phyloP scores from a whole-genome alignment of 306 rosid species.

The Mimosa pudica region DNA sequence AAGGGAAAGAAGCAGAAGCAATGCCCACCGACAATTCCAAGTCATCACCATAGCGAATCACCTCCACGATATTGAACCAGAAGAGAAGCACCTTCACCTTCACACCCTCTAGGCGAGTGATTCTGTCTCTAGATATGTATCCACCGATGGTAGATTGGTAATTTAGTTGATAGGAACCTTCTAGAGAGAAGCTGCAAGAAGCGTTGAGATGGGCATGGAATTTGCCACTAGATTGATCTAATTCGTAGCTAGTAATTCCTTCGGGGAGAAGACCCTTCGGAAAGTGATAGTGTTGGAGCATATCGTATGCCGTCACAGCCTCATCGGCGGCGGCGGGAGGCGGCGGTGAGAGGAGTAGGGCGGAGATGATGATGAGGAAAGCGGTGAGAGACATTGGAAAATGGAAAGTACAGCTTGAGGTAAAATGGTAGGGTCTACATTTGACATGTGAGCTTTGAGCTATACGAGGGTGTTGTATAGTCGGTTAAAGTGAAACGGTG shows the following conservation, averaged over 20 bases:
- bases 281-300: slow-evolving; percentile 49
- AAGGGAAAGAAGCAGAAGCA: slow-evolving; percentile 71
- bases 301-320: slow-evolving; percentile 54
- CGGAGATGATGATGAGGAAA: slow-evolving; percentile 14
- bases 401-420: not conserved
- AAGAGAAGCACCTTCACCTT: slow-evolving; percentile 77
- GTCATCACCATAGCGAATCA: slow-evolving; percentile 52
- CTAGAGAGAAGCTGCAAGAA: slow-evolving; percentile 70
- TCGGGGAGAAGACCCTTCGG: slow-evolving; percentile 80
- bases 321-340: slow-evolving; percentile 7
- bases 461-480: not conserved
- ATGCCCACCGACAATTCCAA: slow-evolving; percentile 78
- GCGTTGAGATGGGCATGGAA: slow-evolving; percentile 59
- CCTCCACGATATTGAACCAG: slow-evolving; percentile 83
- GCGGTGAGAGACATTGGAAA: slow-evolving; percentile 41
- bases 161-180: slow-evolving; percentile 67
- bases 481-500: not conserved
- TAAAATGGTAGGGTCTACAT: not conserved
- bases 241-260: slow-evolving; percentile 54
- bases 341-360: slow-evolving; percentile 38
- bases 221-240: slow-evolving; percentile 51
- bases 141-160: slow-evolving; percentile 77
- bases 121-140: slow-evolving; percentile 47
- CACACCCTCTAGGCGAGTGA: slow-evolving; percentile 59
- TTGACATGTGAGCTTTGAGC: not conserved